Conservation (phyloP, 1,284 basidiomycete genomes). For the Clitocybe nebularis region DNA sequence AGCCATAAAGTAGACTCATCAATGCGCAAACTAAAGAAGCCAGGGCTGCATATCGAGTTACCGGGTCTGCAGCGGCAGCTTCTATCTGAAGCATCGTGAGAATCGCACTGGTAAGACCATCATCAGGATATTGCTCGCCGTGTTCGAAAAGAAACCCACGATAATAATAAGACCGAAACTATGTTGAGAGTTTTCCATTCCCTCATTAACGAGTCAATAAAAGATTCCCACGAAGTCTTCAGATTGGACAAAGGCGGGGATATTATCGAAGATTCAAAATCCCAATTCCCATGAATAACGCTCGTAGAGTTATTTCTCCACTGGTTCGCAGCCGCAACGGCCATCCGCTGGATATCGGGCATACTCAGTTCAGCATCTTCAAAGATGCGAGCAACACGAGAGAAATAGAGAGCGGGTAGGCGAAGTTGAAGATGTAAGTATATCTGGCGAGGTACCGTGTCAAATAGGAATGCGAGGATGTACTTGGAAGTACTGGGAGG, state of each 20-base stretch:
- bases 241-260: slow-evolving; percentile 8
- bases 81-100: slow-evolving; percentile 62
- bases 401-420: slow-evolving; percentile 20
- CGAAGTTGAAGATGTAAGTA: not conserved
- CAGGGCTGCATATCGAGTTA: slow-evolving; percentile 55
- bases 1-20: slow-evolving; percentile 66
- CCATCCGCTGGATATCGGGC: slow-evolving; percentile 13
- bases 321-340: not conserved
- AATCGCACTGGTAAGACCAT: slow-evolving; percentile 45
- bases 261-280: not conserved
- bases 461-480: not conserved
- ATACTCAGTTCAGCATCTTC: slow-evolving; percentile 27
- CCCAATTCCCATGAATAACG: slow-evolving; percentile 2
- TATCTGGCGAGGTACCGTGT: not conserved
- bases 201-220: slow-evolving; percentile 27
- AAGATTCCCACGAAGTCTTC: slow-evolving; percentile 26
- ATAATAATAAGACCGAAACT: slow-evolving; percentile 27
- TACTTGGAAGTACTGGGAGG: not conserved
- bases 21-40: slow-evolving; percentile 58
- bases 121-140: not conserved
- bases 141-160: slow-evolving; percentile 16
- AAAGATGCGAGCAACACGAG: slow-evolving; percentile 26
- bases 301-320: slow-evolving; percentile 2
- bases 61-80: slow-evolving; percentile 45
- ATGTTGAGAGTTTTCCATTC: slow-evolving; percentile 37